Evolutionary conservation across 2,329 filamentous ascomycete genomes (phyloP).

Genomic region (Beauveria sp.): DNA sequence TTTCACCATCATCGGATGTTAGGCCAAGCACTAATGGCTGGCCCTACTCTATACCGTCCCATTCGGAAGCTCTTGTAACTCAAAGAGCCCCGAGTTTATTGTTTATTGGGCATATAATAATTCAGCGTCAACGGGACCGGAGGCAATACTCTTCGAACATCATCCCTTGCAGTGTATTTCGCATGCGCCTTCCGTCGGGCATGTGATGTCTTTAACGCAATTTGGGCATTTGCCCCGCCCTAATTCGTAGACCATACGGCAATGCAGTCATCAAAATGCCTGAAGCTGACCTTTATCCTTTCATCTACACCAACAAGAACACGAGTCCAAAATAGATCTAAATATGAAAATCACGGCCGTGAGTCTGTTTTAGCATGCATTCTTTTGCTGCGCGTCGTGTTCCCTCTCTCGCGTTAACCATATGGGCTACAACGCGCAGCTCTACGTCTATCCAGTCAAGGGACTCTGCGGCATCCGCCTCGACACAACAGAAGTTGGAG

Average conservation of each 20-base stretch:
- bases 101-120: no score
- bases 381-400: neutral
- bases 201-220: neutral
- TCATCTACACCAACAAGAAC: neutral
- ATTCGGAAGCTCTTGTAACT: no score
- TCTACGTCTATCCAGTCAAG: conserved; percentile 71
- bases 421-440: conserved; percentile 18
- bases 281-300: no score
- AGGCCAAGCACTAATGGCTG: no score
- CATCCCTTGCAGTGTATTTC: neutral
- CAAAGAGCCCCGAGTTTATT: no score
- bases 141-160: neutral
- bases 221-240: neutral
- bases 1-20: no score
- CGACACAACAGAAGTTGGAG: conserved; percentile 43
- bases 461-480: conserved; percentile 57
- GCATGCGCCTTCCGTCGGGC: neutral
- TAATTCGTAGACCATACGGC: neutral
- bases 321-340: neutral
- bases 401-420: neutral
- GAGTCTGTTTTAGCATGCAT: conserved; percentile 1
- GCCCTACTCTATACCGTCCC: neutral
- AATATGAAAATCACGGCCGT: conserved; percentile 22
- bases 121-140: no score
- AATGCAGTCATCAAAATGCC: neutral